A percentile compares a stretch with the other conserved stretches of the same genome.
These are phyloP conservation scores for Leccinum pallidistipes DNA, from an alignment of 1,284 basidiomycete genomes.

Conservation along the genomic window DNA sequence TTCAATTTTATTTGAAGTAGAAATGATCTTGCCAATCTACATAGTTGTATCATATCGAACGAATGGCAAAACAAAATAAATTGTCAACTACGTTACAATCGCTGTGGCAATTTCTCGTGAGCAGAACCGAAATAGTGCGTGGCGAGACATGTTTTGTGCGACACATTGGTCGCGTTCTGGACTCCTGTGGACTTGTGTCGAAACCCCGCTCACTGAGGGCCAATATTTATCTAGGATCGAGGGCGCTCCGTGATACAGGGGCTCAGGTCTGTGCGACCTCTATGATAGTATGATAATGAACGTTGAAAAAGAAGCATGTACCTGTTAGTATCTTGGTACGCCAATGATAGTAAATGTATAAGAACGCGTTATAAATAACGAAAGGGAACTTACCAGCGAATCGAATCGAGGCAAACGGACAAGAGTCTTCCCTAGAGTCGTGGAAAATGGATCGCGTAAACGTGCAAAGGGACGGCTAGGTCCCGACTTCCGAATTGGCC, in stretches of 20 bases:
- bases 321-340: background rate
- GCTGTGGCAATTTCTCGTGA: no score
- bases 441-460: constrained; percentile 10
- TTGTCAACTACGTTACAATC: no score
- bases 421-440: background rate
- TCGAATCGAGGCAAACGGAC: background rate
- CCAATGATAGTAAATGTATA: background rate
- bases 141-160: no score
- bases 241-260: background rate
- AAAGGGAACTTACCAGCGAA: background rate
- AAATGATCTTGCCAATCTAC: no score
- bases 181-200: background rate
- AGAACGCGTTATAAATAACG: background rate
- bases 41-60: no score
- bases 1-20: no score
- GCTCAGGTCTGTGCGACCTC: background rate
- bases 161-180: background rate
- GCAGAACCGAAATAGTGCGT: no score
- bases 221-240: background rate
- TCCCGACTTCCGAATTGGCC: background rate
- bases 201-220: constrained; percentile 1
- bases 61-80: no score
- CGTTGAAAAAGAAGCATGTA: background rate
- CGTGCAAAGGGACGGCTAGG: background rate
- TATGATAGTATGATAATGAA: background rate